Percentiles rank a stretch among this genome's conserved stretches.
Evolutionary conservation across 441 rosid genomes (phyloP).

Genomic region (Populus hybrid): DNA sequence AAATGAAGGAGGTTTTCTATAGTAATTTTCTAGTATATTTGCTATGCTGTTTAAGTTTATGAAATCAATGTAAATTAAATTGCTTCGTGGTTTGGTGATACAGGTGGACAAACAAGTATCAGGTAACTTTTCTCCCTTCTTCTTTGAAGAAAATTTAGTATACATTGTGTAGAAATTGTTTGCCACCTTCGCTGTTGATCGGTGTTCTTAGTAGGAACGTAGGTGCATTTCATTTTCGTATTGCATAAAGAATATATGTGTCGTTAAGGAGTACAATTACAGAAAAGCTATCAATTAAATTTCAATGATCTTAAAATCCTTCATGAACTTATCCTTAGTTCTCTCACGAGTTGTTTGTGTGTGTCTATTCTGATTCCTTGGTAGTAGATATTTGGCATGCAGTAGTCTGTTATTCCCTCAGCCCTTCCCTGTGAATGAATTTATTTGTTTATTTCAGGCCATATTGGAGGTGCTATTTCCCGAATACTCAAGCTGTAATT

Average conservation of each 20-base stretch:
- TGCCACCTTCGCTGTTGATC: not conserved
- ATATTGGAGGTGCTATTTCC: slow-evolving; percentile 94
- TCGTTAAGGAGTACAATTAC: not conserved
- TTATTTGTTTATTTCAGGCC: slow-evolving; percentile 47
- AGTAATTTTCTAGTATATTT: not conserved
- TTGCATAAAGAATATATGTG: not conserved
- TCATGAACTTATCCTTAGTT: not conserved
- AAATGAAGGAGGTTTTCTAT: not conserved
- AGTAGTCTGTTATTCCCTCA: not conserved
- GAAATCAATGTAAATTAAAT: not conserved
- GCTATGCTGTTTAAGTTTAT: not conserved
- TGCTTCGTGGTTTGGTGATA: slow-evolving; percentile 20
- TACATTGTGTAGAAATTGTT: not conserved
- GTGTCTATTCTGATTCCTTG: not conserved
- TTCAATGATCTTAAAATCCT: not conserved
- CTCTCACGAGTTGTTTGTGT: not conserved
- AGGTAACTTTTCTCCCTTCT: slow-evolving; percentile 35
- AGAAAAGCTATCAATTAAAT: not conserved
- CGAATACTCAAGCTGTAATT: slow-evolving; percentile 85
- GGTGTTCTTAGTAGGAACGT: not conserved
- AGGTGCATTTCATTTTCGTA: not conserved
- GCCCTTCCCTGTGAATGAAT: not conserved
- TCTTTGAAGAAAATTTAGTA: not conserved
- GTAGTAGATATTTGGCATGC: not conserved
- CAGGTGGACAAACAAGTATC: slow-evolving; percentile 80